Conservation (phyloP, 116 monocot species). For the Iris pallida region DNA sequence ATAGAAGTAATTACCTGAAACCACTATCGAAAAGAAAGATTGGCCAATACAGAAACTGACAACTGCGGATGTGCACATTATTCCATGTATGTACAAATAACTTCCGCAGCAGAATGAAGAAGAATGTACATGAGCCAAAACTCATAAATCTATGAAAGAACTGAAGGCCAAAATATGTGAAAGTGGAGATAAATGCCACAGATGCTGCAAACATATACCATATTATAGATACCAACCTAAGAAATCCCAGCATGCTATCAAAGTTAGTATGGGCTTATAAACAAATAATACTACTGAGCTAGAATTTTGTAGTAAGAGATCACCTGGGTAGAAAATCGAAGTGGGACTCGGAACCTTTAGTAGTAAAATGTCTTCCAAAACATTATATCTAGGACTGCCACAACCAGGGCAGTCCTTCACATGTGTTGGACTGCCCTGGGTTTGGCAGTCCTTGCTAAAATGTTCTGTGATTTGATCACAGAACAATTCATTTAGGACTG, state of each 20-base stretch:
- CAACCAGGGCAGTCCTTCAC: too few species aligned
- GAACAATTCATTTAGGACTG: too few species aligned
- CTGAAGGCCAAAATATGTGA: slow-evolving; percentile 55
- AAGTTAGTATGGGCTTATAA: background rate
- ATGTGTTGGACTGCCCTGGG: too few species aligned
- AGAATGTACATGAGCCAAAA: slow-evolving; percentile 12
- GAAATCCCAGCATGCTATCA: slow-evolving; percentile 8
- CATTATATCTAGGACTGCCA: too few species aligned
- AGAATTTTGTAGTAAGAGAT: slow-evolving; percentile 4
- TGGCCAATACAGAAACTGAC: slow-evolving; percentile 92
- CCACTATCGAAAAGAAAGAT: slow-evolving; percentile 46
- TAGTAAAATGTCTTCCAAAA: slow-evolving; percentile 20
- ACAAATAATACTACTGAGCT: background rate
- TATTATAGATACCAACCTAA: slow-evolving; percentile 32
- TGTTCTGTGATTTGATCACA: too few species aligned
- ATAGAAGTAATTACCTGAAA: slow-evolving; percentile 47
- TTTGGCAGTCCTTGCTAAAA: too few species aligned
- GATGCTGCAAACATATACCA: slow-evolving; percentile 44
- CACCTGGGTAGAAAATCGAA: slow-evolving; percentile 37
- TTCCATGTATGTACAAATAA: slow-evolving; percentile 49
- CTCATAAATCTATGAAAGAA: slow-evolving; percentile 27
- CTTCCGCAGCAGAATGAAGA: slow-evolving; percentile 24
- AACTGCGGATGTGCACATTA: slow-evolving; percentile 54
- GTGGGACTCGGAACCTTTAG: slow-evolving; percentile 6
- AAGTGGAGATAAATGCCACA: slow-evolving; percentile 51